Percentiles rank a stretch among this genome's conserved stretches.
Conservation (phyloP, 1,284 basidiomycete genomes). For the Pseudozyma tsukubaensis region DNA sequence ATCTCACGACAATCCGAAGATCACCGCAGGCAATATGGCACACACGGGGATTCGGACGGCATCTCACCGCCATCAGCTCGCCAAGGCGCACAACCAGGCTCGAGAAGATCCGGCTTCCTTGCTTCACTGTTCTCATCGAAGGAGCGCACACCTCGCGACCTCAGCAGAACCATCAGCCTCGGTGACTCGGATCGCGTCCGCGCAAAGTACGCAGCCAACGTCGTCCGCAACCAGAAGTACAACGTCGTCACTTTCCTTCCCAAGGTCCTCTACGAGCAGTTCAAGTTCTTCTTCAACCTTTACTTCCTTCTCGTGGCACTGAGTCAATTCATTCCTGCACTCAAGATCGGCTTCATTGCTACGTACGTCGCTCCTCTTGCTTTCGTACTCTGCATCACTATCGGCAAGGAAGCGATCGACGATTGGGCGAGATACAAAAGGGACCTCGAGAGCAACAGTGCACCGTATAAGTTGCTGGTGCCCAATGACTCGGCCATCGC, state of each 20-base stretch:
- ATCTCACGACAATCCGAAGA: conserved; percentile 42
- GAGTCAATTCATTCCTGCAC: conserved; percentile 92
- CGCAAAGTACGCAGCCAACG: conserved; percentile 76
- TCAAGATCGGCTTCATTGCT: conserved; percentile 97
- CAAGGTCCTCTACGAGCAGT: conserved; percentile 97
- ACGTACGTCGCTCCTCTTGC: conserved; percentile 97
- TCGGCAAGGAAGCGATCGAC: conserved; percentile 98
- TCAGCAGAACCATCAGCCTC: conserved; percentile 39
- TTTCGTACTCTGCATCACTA: conserved; percentile 92
- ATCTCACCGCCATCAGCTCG: conserved; percentile 16
- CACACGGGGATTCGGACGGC: conserved; percentile 22
- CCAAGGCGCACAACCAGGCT: conserved; percentile 25
- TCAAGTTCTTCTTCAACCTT: conserved; percentile 99
- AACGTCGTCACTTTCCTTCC: conserved; percentile 93
- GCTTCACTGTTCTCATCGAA: conserved; percentile 32
- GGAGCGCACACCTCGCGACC: conserved; percentile 24
- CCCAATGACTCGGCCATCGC: conserved; percentile 54
- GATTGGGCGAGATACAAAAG: conserved; percentile 93
- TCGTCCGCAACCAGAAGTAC: conserved; percentile 98
- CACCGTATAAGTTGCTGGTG: conserved; percentile 85
- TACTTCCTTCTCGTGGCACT: conserved; percentile 97
- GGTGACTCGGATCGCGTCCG: conserved; percentile 39
- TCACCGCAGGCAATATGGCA: conserved; percentile 43
- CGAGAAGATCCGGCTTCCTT: conserved; percentile 33
- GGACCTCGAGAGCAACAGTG: conserved; percentile 93